These are phyloP conservation scores for Senna tora DNA, from an alignment of 306 rosid genomes.

Conservation along the genomic window DNA sequence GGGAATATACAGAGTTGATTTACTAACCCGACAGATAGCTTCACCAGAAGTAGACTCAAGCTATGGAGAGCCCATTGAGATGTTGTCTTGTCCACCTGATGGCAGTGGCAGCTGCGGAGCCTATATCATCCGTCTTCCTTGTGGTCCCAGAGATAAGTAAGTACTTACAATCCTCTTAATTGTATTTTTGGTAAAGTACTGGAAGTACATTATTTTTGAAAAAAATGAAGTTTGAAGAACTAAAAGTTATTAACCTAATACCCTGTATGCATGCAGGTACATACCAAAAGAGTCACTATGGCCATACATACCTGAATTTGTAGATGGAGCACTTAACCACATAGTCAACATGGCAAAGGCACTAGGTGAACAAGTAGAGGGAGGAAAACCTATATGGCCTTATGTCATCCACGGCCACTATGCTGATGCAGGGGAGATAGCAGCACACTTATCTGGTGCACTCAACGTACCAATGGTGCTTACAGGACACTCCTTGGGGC, in stretches of 20 bases:
- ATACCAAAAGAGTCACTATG: constrained; percentile 80
- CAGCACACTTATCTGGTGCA: constrained; percentile 70
- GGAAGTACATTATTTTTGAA: no score
- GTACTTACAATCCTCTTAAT: no score
- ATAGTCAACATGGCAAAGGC: constrained; percentile 77
- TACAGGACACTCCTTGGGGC: constrained; percentile 78
- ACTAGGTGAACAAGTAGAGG: constrained; percentile 66
- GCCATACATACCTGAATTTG: constrained; percentile 79
- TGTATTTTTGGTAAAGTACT: no score
- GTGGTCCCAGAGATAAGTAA: constrained; percentile 70
- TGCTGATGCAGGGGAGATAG: constrained; percentile 78
- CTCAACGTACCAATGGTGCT: constrained; percentile 83
- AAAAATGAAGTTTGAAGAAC: no score
- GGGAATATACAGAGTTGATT: constrained; percentile 78
- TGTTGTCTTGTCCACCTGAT: constrained; percentile 69
- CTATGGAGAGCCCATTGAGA: constrained; percentile 85
- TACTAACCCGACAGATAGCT: constrained; percentile 72
- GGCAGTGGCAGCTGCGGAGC: constrained; percentile 74
- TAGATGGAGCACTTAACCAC: constrained; percentile 73
- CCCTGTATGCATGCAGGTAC: constrained; percentile 47
- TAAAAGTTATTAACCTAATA: no score
- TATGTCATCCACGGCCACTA: constrained; percentile 83
- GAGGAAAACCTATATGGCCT: constrained; percentile 75
- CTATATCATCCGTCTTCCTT: constrained; percentile 75
- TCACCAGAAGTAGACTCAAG: constrained; percentile 68